A percentile compares a stretch with the other conserved stretches of the same genome.
These are phyloP conservation scores for Salix exigua DNA, from an alignment of 345 rosid genomes.

Conservation along the genomic window DNA sequence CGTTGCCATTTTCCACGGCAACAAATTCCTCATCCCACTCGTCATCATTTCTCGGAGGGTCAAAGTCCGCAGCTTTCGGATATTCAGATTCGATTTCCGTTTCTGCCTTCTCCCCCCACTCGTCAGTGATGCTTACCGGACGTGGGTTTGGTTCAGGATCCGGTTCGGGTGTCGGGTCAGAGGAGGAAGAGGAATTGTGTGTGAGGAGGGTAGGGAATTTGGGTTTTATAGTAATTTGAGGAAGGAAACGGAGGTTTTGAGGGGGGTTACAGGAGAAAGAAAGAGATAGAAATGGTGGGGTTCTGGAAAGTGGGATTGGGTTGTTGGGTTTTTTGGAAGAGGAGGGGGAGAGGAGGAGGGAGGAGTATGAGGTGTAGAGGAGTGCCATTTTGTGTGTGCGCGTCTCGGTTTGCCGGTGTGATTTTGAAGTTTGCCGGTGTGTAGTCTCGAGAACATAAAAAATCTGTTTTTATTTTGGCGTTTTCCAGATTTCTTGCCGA, in stretches of 20 bases:
- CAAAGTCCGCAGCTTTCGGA: slow-evolving; percentile 51
- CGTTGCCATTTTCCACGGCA: slow-evolving; percentile 41
- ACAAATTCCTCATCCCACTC: slow-evolving; percentile 65
- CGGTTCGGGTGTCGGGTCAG: neutral
- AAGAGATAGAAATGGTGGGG: neutral
- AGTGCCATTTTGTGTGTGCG: slow-evolving; percentile 33
- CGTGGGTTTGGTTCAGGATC: slow-evolving; percentile 5
- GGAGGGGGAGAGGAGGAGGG: slow-evolving; percentile 12
- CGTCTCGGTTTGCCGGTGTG: neutral
- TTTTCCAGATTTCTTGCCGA: neutral
- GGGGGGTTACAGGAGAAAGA: slow-evolving; percentile 12
- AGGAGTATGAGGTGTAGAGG: slow-evolving; percentile 24
- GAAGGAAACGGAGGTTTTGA: slow-evolving; percentile 3
- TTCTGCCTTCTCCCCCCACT: slow-evolving; percentile 77
- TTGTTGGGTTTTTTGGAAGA: neutral
- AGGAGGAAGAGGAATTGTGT: slow-evolving; percentile 4
- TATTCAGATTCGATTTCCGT: slow-evolving; percentile 26
- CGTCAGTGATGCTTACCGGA: slow-evolving; percentile 44
- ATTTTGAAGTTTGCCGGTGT: neutral
- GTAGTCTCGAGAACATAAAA: neutral
- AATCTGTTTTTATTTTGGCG: neutral
- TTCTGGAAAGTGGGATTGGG: slow-evolving; percentile 6
- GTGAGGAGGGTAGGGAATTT: slow-evolving; percentile 14
- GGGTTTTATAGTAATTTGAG: neutral
- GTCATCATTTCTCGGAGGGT: slow-evolving; percentile 74